Base-by-base conservation (phyloP, 2,329 filamentous ascomycete species). In the Hypoxylon sp. region DNA sequence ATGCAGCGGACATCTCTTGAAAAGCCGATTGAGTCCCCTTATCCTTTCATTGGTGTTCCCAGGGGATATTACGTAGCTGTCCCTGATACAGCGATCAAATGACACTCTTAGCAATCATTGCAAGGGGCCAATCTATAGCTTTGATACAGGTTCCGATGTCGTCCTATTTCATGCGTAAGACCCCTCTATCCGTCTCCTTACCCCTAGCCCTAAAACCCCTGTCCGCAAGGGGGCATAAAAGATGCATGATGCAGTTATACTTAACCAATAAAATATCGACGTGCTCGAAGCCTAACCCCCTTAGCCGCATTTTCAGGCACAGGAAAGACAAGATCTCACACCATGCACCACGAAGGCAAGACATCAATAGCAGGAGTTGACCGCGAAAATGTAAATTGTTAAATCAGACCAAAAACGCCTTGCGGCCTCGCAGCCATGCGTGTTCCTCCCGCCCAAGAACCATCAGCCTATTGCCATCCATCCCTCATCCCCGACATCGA, bases 281-380 rank as follows among this genome's bases (percentile, higher is more conserved):
- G n/a, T n/a, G n/a, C n/a, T n/a, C n/a, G n/a, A n/a, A n/a, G 15
- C 47, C 4, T 41, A 4, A 7, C 26, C 19, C n/a, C 11, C 32
- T 58, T 62, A 62, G 44, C 59, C 59, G 59, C 59, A 49, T 52
- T 11, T 30, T 44, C 26, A 37, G 32, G 13, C 32, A 37, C 15
- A 26, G 24, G 24, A n/a, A 15, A n/a, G 32, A 37, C 15, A 37
- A 37, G 32, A 37, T 37, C 32, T n/a, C 32, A 34, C 32, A 15
- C 6, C 32, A 34, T 15, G 15, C 6, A 34, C 13, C 10, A 13
- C 4, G 13, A 4, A 37, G 4, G 13, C 4, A 37, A 37, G 32
- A 37, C 32, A 37, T 37, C 30, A 32, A 32, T 4, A 34, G 11
- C 4, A 13, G 30, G 13, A 37, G 6, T 37, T 5, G 13, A 37